Evolutionary conservation across 2,329 filamentous ascomycete species (phyloP).

Genomic region (Diaporthe sp.): DNA sequence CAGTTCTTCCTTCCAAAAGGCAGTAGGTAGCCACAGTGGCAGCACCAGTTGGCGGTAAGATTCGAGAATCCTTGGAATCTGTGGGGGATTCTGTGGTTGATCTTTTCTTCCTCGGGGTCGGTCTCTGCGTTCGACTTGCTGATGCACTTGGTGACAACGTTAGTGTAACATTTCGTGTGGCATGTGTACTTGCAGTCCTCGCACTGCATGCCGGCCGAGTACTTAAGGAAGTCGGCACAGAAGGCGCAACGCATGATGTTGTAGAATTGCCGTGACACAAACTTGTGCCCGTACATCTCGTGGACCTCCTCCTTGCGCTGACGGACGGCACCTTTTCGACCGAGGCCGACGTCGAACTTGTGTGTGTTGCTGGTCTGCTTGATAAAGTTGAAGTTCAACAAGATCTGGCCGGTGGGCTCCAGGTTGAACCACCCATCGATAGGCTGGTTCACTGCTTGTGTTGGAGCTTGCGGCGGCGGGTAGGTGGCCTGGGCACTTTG

Average conservation of each 20-base stretch:
- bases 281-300: conserved; percentile 99
- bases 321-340: conserved; percentile 93
- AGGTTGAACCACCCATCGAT: conserved; percentile 98
- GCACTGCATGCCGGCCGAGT: conserved; percentile 98
- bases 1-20: conserved; percentile 96
- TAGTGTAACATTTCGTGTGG: conserved; percentile 95
- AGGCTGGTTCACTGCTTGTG: conserved; percentile 65
- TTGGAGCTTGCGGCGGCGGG: conserved; percentile 53
- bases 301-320: conserved; percentile 98
- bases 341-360: conserved; percentile 88
- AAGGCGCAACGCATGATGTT: conserved; percentile 99
- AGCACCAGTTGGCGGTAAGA: conserved; percentile 99
- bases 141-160: conserved; percentile 99
- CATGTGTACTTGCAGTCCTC: conserved; percentile 99
- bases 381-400: conserved; percentile 89
- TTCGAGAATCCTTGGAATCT: conserved; percentile 97
- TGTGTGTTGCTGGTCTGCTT: conserved; percentile 89
- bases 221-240: conserved; percentile 98
- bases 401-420: conserved; percentile 92
- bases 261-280: conserved; percentile 98
- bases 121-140: conserved; percentile 99
- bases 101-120: conserved; percentile 98
- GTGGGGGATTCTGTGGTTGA: conserved; percentile 99
- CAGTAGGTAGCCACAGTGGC: conserved; percentile 95
- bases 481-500: conserved; percentile 41